Conservation (phyloP, 192 early-diverging fungal genomes). For the Spizellomyces punctatus region DNA sequence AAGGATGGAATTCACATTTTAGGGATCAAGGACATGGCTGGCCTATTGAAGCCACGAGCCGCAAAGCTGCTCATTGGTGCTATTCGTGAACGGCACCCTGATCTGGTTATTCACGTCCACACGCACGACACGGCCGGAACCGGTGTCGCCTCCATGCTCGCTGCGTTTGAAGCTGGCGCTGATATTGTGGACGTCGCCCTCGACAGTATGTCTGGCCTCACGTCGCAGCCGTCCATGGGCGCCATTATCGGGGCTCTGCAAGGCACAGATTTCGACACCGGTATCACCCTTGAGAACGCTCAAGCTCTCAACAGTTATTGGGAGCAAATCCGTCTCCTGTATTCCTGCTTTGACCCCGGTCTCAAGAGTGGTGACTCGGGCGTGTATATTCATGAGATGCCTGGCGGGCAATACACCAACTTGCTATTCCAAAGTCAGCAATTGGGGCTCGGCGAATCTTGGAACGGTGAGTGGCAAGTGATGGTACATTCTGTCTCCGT, state of each 20-base stretch:
- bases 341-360: slow-evolving; percentile 95
- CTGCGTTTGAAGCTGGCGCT: slow-evolving; percentile 87
- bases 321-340: slow-evolving; percentile 93
- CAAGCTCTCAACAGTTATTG: slow-evolving; percentile 91
- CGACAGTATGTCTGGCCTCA: slow-evolving; percentile 93
- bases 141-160: slow-evolving; percentile 94
- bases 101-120: slow-evolving; percentile 87
- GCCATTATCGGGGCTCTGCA: slow-evolving; percentile 86
- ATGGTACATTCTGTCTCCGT: slow-evolving; percentile 3
- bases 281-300: slow-evolving; percentile 78
- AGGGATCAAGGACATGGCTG: slow-evolving; percentile 90
- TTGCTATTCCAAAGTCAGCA: slow-evolving; percentile 96
- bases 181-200: slow-evolving; percentile 93
- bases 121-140: slow-evolving; percentile 98
- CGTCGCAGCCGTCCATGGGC: slow-evolving; percentile 97
- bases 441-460: slow-evolving; percentile 88
- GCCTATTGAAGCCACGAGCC: slow-evolving; percentile 89
- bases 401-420: slow-evolving; percentile 97
- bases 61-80: slow-evolving; percentile 84
- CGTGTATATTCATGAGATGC: slow-evolving; percentile 97
- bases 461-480: slow-evolving; percentile 55
- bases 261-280: slow-evolving; percentile 80
- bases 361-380: slow-evolving; percentile 86
- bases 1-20: slow-evolving; percentile 90
- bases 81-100: slow-evolving; percentile 83